Evolutionary conservation across 805 yeast species (phyloP), one percentile per base, ranked within the genome.

Genomic region (Ogataea henricii): DNA sequence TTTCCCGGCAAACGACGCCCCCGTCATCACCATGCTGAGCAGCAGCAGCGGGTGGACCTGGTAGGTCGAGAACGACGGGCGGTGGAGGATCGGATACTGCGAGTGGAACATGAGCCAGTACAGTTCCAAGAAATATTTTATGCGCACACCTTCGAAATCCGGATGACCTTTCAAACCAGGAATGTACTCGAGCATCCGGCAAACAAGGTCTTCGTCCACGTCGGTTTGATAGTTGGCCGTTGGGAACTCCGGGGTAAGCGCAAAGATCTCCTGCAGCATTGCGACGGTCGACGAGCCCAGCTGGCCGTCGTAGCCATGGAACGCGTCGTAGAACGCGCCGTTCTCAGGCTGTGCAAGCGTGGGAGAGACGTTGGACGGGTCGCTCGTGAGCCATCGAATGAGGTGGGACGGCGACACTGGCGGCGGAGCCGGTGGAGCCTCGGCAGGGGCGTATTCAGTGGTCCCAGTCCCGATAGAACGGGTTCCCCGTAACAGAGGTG

Each of bases 91-190:
- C 9, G 80, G 79, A 51, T 70, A 72, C 55, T 79, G 84, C 3
- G 80, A 75, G 63, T 76, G 88, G 62, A 71, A 82, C 22, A 74
- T 66, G 2, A 65, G 55, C 87, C 87, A 82, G 55, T 79, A 82
- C 6, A 56, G 42, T 27, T 61, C 61, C 9, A 69, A 48, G 40
- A 60, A 64, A 22, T 52, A 41, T 27, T 57, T 58, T 14, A 62
- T 48, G 14, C 52, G 50, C 13, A 37, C 12, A 7, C 36, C 25
- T 13, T 54, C 41, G 38, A 63, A 60, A 46, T 63, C 64, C 6
- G 55, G 53, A 42, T 54, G 51, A 0, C 35, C 34, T 6, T 42
- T 32, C 14, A 63, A 49, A 1, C 36, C 18, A 3, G 66, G 65
- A 1, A 63, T 55, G 25, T 42, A 48, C 13, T 45, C 40, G 2